Percentiles rank a stretch among this genome's conserved stretches.
These are phyloP conservation scores for Coffea canephora DNA, from an alignment of 257 asterid genomes.

Conservation along the genomic window DNA sequence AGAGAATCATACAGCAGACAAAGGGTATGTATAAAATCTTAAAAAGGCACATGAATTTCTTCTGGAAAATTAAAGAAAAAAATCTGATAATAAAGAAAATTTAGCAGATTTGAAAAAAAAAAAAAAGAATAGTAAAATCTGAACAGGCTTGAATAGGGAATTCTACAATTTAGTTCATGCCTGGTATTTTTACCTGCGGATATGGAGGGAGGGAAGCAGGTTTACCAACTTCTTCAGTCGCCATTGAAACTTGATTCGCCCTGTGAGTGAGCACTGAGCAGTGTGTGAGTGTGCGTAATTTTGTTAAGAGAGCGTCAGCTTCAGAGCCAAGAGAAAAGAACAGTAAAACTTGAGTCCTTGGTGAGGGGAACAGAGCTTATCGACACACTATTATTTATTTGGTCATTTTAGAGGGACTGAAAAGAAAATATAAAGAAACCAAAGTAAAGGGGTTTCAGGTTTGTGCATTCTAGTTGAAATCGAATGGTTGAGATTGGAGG, in stretches of 20 bases:
- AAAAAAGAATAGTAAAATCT: not conserved
- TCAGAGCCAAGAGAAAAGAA: no score
- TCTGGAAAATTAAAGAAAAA: not conserved
- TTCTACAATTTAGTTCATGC: no score
- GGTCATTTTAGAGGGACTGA: no score
- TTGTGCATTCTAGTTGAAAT: no score
- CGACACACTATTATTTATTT: no score
- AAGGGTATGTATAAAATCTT: not conserved
- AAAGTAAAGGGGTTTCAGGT: no score
- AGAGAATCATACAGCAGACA: not conserved
- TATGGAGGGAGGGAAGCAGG: conserved; percentile 61
- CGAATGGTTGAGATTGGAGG: conserved; percentile 13
- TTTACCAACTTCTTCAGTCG: conserved; percentile 47
- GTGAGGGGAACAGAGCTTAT: no score
- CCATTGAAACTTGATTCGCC: conserved; percentile 31
- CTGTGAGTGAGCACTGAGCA: not conserved
- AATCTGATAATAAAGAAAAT: not conserved
- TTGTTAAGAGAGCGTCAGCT: conserved; percentile 11
- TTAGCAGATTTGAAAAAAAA: conserved; percentile 7
- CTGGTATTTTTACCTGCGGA: conserved; percentile 50
- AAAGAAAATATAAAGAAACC: no score
- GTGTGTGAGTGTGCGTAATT: not conserved
- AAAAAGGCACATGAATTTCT: not conserved
- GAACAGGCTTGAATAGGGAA: not conserved
- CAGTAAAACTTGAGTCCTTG: no score